Evolutionary conservation across 2,329 filamentous ascomycete species (phyloP).

Genomic region (Microdochium trichocladiopsis): DNA sequence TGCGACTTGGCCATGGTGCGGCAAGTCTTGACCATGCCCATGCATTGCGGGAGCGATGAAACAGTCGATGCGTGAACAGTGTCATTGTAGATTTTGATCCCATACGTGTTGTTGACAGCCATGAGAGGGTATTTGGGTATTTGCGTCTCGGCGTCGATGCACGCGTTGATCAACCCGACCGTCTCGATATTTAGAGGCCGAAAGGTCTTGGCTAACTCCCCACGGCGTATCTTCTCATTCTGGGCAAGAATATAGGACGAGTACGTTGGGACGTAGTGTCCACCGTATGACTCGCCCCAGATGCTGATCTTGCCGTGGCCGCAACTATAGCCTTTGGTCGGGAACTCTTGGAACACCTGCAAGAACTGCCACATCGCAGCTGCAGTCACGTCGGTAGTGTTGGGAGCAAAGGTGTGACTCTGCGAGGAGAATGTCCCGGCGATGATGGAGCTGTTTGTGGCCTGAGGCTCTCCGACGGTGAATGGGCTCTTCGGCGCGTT

Average conservation of each 20-base stretch:
- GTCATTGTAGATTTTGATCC: slow-evolving; percentile 42
- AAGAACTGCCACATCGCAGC: slow-evolving; percentile 54
- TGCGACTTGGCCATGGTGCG: slow-evolving; percentile 39
- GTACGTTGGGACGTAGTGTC: slow-evolving; percentile 51
- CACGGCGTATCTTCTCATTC: no score
- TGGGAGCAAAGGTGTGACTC: slow-evolving; percentile 43
- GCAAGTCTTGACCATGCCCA: slow-evolving; percentile 49
- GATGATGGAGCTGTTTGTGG: not conserved
- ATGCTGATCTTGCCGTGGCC: slow-evolving; percentile 42
- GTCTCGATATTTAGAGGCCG: slow-evolving; percentile 39
- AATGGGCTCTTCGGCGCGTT: slow-evolving; percentile 16
- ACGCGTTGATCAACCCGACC: slow-evolving; percentile 50
- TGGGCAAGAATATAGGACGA: no score
- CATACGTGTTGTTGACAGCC: slow-evolving; percentile 48
- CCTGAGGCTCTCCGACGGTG: not conserved
- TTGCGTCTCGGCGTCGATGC: slow-evolving; percentile 47
- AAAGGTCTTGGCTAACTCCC: slow-evolving; percentile 29
- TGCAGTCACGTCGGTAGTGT: slow-evolving; percentile 43
- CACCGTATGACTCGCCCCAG: slow-evolving; percentile 49
- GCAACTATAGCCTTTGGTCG: no score
- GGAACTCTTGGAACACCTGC: no score
- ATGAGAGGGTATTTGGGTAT: slow-evolving; percentile 51
- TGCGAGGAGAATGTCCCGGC: not conserved
- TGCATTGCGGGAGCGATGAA: slow-evolving; percentile 55
- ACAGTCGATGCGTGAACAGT: slow-evolving; percentile 42